phyloP scores from a whole-genome alignment of 345 rosid species.

The Eutrema japonicum region DNA sequence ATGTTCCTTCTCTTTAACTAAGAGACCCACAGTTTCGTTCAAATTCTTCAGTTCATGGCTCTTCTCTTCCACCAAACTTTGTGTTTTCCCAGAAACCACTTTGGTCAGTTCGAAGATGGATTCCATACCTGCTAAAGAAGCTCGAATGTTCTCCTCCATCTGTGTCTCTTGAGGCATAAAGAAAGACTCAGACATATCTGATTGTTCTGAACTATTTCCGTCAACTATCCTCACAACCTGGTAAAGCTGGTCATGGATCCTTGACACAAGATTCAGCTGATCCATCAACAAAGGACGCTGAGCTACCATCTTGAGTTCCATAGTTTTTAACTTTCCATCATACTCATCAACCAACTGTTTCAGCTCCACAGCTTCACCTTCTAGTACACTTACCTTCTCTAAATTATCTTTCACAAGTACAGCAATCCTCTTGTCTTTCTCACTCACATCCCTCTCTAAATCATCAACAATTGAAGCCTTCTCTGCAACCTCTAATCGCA shows the following conservation, averaged over 20 bases:
- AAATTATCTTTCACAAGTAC: conserved; percentile 58
- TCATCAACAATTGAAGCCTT: conserved; percentile 57
- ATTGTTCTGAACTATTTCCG: conserved; percentile 59
- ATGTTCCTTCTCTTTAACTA: conserved; percentile 88
- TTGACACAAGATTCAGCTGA: conserved; percentile 82
- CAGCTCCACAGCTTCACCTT: conserved; percentile 63
- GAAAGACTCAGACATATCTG: conserved; percentile 78
- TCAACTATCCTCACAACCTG: conserved; percentile 66
- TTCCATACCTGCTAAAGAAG: conserved; percentile 92
- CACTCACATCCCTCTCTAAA: conserved; percentile 59
- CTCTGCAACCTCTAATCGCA: conserved; percentile 70
- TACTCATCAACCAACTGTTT: conserved; percentile 70
- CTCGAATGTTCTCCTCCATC: conserved; percentile 82
- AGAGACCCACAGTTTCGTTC: conserved; percentile 67
- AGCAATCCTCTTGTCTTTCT: conserved; percentile 60
- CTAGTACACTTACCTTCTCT: conserved; percentile 53
- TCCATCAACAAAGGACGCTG: conserved; percentile 77
- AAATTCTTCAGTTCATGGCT: conserved; percentile 62
- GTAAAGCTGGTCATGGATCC: conserved; percentile 73
- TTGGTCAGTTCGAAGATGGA: conserved; percentile 72
- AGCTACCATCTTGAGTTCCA: conserved; percentile 68
- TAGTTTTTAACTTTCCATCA: conserved; percentile 67
- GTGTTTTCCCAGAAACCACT: conserved; percentile 65
- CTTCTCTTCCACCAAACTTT: conserved; percentile 68
- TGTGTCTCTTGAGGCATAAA: conserved; percentile 86